phyloP scores from a whole-genome alignment of 331 rosid species.

The Cydonia oblonga region DNA sequence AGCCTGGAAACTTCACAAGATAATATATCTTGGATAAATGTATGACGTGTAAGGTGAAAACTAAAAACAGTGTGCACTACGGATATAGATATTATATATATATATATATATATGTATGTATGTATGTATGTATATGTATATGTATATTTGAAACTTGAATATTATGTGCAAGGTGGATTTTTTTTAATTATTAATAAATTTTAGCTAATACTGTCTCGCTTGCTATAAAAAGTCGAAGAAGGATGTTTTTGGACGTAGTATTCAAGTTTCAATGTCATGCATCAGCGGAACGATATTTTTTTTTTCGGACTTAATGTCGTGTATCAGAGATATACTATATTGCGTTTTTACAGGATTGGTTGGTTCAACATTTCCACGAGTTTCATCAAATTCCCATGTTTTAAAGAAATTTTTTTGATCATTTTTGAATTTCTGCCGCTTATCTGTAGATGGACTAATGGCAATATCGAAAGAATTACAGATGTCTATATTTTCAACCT shows the following conservation, averaged over 20 bases:
- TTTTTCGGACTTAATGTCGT: background rate
- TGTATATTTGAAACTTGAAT: no score
- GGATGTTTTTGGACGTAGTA: background rate
- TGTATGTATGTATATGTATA: no score
- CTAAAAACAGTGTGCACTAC: no score
- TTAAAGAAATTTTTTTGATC: background rate
- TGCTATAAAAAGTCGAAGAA: background rate
- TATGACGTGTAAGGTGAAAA: background rate
- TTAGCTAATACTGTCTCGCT: background rate
- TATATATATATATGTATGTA: no score
- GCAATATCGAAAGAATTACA: no score
- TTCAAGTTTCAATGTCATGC: background rate
- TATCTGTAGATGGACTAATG: background rate
- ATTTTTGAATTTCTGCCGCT: background rate
- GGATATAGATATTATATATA: no score
- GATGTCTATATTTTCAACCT: background rate
- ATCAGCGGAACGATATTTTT: background rate
- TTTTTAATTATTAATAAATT: background rate
- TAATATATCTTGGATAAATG: background rate
- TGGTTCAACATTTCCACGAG: background rate
- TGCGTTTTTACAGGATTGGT: background rate
- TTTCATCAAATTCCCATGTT: background rate
- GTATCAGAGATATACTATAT: background rate
- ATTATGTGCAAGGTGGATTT: no score
- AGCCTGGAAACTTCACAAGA: background rate